Conservation (phyloP, 2,329 filamentous ascomycete species). For the Passalora sequoiae region DNA sequence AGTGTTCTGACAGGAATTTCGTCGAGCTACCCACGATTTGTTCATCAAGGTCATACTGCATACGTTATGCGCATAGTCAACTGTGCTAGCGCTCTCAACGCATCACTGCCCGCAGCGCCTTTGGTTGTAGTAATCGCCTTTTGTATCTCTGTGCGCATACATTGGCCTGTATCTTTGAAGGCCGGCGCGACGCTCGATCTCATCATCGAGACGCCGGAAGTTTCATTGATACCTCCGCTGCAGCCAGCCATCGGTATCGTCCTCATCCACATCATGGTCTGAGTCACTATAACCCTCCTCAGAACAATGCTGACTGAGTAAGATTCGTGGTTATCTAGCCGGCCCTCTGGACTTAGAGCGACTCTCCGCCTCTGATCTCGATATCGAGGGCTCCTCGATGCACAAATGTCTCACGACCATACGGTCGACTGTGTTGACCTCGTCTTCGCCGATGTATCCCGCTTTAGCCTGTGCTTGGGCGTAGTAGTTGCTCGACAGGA, state of each 20-base stretch:
- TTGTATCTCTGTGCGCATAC: neutral
- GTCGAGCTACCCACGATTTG: too few relatives aligned
- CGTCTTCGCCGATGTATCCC: neutral
- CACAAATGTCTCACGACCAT: neutral
- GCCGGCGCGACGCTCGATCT: neutral
- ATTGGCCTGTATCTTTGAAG: neutral
- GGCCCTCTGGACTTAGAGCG: neutral
- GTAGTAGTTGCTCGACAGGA: neutral
- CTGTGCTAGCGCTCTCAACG: too few relatives aligned
- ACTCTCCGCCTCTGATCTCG: neutral
- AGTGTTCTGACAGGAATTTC: too few relatives aligned
- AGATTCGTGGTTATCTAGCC: neutral
- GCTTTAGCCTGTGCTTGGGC: neutral
- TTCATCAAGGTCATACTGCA: too few relatives aligned
- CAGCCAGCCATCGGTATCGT: neutral
- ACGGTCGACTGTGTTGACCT: neutral
- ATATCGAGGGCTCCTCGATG: neutral
- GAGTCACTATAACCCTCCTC: neutral
- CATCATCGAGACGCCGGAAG: neutral
- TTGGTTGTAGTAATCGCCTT: too few relatives aligned
- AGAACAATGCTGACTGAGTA: too few relatives aligned
- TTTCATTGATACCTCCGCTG: neutral
- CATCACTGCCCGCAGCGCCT: too few relatives aligned
- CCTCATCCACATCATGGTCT: neutral
- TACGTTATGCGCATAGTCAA: too few relatives aligned